Base-by-base conservation (phyloP, 306 rosid genomes). In the Glycine soja region DNA sequence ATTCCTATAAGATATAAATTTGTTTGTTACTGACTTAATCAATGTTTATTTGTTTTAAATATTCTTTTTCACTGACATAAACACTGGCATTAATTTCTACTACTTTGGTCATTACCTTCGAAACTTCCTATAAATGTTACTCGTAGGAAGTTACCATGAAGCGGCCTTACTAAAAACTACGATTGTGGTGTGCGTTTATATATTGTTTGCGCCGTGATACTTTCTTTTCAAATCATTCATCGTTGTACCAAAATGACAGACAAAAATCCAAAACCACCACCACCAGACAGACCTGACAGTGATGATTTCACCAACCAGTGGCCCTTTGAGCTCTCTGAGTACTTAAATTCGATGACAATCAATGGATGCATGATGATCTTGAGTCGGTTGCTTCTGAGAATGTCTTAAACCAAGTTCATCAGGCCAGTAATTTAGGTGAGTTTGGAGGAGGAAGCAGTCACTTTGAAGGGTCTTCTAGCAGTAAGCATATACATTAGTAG, bases 141-240 rank as follows among this genome's bases (percentile, higher is more conserved):
- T 61, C 84, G 0, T 24, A 86, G 94, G 97, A 93, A 93, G 87
- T 64, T 89, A 79, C 86, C 64, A 56, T 77, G 93, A 90, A 92
- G 83, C 89, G 59, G n/a, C 92, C 90, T 86, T 16, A 30, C 62
- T 18, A 10, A 72, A 38, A 58, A 65, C 77, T 3, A 3, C 54
- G 47, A 46, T 81, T 59, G 36, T 12, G 64, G n/a, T 16, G 56
- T 66, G 62, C 66, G 47, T 3, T 30, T 36, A 52, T 81, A 85
- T 86, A 85, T 85, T 15, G 42, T 5, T 7, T 74, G 38, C 11
- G 43, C 54, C 13, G 18, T 72, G 64, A 72, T 76, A 64, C 24
- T 62, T 56, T 59, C 34, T 77, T 72, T 77, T 54, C 82, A 66
- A 15, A 70, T 8, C 58, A 36, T 9, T 46, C 66, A 59, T 34